Percentiles rank a stretch among this genome's conserved stretches.
Evolutionary conservation across 345 rosid species (phyloP).

Genomic region (Abelmoschus esculentus): DNA sequence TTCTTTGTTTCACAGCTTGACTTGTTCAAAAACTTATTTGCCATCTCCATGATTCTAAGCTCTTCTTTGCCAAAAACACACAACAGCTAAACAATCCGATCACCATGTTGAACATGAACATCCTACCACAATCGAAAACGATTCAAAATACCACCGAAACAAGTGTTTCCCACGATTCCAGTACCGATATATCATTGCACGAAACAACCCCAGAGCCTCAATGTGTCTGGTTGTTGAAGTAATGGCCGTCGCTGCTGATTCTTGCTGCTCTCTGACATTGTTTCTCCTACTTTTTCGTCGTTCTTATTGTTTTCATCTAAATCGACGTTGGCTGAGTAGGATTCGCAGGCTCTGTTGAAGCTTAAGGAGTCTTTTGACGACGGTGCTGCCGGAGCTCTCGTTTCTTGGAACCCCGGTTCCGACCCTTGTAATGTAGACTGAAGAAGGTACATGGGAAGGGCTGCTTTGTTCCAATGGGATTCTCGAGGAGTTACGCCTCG

Average conservation of each 20-base stretch:
- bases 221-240: constrained; percentile 24
- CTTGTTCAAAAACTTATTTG: constrained; percentile 11
- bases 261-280: background rate
- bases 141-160: constrained; percentile 18
- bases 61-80: constrained; percentile 12
- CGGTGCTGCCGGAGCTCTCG: constrained; percentile 31
- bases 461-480: constrained; percentile 40
- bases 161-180: constrained; percentile 13
- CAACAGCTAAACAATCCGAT: background rate
- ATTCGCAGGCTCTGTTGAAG: constrained; percentile 47
- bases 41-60: background rate
- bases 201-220: constrained; percentile 8
- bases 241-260: constrained; percentile 43
- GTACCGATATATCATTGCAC: constrained; percentile 4
- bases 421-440: constrained; percentile 52
- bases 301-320: background rate
- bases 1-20: constrained; percentile 6
- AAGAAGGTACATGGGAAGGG: constrained; percentile 39
- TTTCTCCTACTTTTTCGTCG: background rate
- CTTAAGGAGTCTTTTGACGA: constrained; percentile 51
- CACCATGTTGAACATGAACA: constrained; percentile 16
- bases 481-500: constrained; percentile 48
- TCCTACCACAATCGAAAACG: constrained; percentile 8
- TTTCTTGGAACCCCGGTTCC: constrained; percentile 50
- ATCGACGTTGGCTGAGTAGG: constrained; percentile 33